Evolutionary conservation across 2,329 filamentous ascomycete species (phyloP).

Genomic region (Nigrospora oryzae): DNA sequence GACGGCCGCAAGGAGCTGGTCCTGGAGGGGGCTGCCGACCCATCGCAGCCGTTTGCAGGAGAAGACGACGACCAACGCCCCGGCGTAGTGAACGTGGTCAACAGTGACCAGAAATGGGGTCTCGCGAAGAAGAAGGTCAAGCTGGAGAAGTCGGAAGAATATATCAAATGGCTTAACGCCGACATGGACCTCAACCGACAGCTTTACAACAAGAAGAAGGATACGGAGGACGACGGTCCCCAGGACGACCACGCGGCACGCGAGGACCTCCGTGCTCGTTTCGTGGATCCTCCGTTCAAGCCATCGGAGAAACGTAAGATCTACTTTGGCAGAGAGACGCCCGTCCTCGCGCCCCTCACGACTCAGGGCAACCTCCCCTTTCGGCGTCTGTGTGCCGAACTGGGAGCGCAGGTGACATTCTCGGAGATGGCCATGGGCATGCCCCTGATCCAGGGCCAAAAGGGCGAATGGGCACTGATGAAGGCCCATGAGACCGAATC

Average conservation of each 20-base stretch:
- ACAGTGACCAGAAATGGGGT: conserved; percentile 61
- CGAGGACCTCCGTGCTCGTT: conserved; percentile 70
- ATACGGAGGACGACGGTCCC: conserved; percentile 26
- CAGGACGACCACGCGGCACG: conserved; percentile 16
- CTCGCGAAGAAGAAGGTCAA: conserved; percentile 64
- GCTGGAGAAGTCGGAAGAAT: conserved; percentile 67
- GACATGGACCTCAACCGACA: conserved; percentile 43
- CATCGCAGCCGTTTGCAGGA: conserved; percentile 1
- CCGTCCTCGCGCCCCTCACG: conserved; percentile 85
- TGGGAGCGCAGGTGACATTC: conserved; percentile 90
- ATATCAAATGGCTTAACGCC: conserved; percentile 68
- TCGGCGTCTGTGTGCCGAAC: conserved; percentile 76
- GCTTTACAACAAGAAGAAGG: conserved; percentile 34
- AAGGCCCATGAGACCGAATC: conserved; percentile 85
- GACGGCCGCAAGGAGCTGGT: conserved; percentile 80
- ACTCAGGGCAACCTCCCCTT: conserved; percentile 97
- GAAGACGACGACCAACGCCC: conserved; percentile 35
- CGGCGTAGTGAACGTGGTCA: conserved; percentile 69
- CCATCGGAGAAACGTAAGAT: conserved; percentile 89
- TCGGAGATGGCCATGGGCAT: conserved; percentile 97
- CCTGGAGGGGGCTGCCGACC: conserved; percentile 38
- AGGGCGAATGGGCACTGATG: conserved; percentile 89
- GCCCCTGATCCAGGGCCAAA: conserved; percentile 81
- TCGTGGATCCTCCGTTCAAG: conserved; percentile 76
- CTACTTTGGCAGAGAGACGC: conserved; percentile 92